Evolutionary conservation across 2,329 filamentous ascomycete species (phyloP).

Genomic region (Cercospora zeae-maydis): DNA sequence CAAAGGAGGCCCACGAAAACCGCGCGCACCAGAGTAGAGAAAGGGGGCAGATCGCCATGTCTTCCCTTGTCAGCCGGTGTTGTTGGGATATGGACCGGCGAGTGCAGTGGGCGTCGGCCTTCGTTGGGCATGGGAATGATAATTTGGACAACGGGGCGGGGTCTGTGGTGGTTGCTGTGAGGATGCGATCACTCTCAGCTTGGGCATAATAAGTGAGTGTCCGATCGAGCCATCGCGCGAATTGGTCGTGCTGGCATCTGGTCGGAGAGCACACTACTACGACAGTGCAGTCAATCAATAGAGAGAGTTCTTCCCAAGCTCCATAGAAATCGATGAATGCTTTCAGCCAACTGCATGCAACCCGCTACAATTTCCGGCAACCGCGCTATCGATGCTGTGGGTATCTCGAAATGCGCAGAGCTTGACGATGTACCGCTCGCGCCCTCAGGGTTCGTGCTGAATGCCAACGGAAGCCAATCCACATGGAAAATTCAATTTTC

Average conservation of each 20-base stretch:
- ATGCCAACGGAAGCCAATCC: not conserved
- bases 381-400: not conserved
- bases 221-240: not conserved
- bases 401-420: conserved; percentile 2
- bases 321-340: not conserved
- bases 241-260: conserved; percentile 8
- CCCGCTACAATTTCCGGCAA: not conserved
- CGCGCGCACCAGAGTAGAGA: conserved; percentile 11
- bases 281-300: not conserved
- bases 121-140: not conserved
- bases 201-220: not conserved
- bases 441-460: not conserved
- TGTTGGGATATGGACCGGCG: not conserved
- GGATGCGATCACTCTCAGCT: not conserved
- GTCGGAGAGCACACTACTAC: not conserved
- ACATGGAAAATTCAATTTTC: conserved; percentile 35
- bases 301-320: conserved; percentile 1
- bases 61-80: not conserved
- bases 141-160: not conserved
- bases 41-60: not conserved
- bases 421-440: not conserved
- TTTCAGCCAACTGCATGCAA: not conserved
- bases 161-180: not conserved
- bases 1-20: conserved; percentile 61
- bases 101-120: not conserved